Evolutionary conservation across 345 rosid species (phyloP).

Genomic region (Eucalyptus victrix): DNA sequence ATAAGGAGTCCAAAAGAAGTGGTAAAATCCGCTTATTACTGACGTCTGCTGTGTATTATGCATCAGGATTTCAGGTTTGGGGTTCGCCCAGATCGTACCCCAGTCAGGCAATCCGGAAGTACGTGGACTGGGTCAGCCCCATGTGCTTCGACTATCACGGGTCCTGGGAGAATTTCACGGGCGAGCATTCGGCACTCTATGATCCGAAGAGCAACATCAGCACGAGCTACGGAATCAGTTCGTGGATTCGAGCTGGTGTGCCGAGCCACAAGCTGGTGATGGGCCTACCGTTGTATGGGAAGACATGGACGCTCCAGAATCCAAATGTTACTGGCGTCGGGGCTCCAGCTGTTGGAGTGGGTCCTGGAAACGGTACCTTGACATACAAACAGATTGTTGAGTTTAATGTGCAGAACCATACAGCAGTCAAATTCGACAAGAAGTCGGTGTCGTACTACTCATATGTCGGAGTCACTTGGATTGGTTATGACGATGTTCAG

Average conservation of each 20-base stretch:
- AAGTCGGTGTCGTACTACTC: slow-evolving; percentile 15
- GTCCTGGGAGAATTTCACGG: slow-evolving; percentile 17
- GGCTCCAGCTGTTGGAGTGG: slow-evolving; percentile 5
- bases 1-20: background rate
- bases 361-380: slow-evolving; percentile 13
- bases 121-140: slow-evolving; percentile 24
- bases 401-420: background rate
- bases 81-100: slow-evolving; percentile 11
- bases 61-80: background rate
- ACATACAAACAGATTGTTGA: slow-evolving; percentile 5
- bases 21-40: slow-evolving; percentile 1
- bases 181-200: slow-evolving; percentile 9
- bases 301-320: slow-evolving; percentile 22
- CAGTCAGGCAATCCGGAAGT: background rate
- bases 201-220: slow-evolving; percentile 14
- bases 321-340: slow-evolving; percentile 13
- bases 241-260: slow-evolving; percentile 24
- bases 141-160: slow-evolving; percentile 41
- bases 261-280: slow-evolving; percentile 17
- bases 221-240: slow-evolving; percentile 17
- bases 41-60: slow-evolving; percentile 26
- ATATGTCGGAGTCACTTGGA: slow-evolving; percentile 8
- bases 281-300: slow-evolving; percentile 37
- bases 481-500: slow-evolving; percentile 24
- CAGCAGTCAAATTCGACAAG: background rate